These are phyloP conservation scores for Schizothecium vesticola DNA, from an alignment of 495 filamentous ascomycete genomes.

Conservation along the genomic window DNA sequence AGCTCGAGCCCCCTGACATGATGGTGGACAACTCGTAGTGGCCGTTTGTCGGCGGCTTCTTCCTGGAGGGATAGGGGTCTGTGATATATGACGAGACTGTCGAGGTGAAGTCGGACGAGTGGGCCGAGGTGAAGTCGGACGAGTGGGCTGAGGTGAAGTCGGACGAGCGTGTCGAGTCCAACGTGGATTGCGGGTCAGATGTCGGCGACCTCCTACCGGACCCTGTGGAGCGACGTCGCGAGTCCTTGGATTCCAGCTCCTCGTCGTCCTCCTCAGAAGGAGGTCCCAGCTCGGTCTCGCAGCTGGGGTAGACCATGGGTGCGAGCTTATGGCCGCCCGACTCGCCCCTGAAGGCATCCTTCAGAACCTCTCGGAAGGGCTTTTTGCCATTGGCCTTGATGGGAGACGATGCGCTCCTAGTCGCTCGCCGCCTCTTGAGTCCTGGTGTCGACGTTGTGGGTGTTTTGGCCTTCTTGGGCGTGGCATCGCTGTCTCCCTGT, in stretches of 20 bases:
- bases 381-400: conserved; percentile 34
- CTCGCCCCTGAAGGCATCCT: conserved; percentile 52
- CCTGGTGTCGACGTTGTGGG: conserved; percentile 28
- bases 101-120: conserved; percentile 27
- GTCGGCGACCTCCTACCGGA: conserved; percentile 24
- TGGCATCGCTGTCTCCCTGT: conserved; percentile 23
- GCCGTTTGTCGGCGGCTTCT: conserved; percentile 57
- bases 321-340: conserved; percentile 41
- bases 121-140: conserved; percentile 22
- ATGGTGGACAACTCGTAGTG: conserved; percentile 70
- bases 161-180: conserved; percentile 30
- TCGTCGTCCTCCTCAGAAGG: conserved; percentile 28
- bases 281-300: conserved; percentile 31
- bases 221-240: conserved; percentile 25
- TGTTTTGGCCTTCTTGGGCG: conserved; percentile 26
- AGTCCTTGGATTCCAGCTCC: conserved; percentile 11
- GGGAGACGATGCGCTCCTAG: conserved; percentile 38
- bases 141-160: conserved; percentile 9
- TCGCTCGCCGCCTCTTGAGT: conserved; percentile 45
- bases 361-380: conserved; percentile 45
- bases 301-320: conserved; percentile 41
- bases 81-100: conserved; percentile 23
- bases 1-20: conserved; percentile 51
- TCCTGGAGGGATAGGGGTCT: conserved; percentile 26
- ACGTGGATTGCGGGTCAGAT: conserved; percentile 30